Conservation (phyloP, 2,329 filamentous ascomycete species). For the Fusarium humuli region DNA sequence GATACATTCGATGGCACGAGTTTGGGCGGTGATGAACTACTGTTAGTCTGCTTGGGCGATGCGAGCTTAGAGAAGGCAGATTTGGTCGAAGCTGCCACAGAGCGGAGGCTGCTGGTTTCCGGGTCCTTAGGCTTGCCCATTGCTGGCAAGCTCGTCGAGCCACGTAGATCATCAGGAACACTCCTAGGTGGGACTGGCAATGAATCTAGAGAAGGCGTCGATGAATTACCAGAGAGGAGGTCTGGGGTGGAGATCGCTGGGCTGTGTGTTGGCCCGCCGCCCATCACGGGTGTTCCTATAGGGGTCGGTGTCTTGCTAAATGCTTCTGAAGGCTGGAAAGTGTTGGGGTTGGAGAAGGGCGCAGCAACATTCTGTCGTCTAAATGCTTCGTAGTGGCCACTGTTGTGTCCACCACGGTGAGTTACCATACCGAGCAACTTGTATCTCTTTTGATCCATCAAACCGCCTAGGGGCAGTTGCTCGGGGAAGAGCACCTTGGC, state of each 20-base stretch:
- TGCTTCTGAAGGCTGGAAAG: constrained; percentile 79
- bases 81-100: constrained; percentile 67
- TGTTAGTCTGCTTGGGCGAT: constrained; percentile 51
- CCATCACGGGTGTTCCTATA: constrained; percentile 61
- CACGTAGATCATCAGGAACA: constrained; percentile 47
- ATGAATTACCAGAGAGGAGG: constrained; percentile 53
- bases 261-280: constrained; percentile 54
- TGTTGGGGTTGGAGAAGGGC: constrained; percentile 85
- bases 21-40: constrained; percentile 34
- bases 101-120: constrained; percentile 66
- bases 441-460: constrained; percentile 83
- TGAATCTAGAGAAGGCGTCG: constrained; percentile 55
- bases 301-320: constrained; percentile 74
- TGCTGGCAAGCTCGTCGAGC: constrained; percentile 42
- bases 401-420: constrained; percentile 95
- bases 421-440: constrained; percentile 88
- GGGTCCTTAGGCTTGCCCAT: constrained; percentile 56
- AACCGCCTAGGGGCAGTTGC: constrained; percentile 81
- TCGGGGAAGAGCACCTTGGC: constrained; percentile 96
- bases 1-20: constrained; percentile 38
- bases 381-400: constrained; percentile 97
- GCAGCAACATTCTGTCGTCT: constrained; percentile 82
- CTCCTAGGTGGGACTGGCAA: constrained; percentile 48
- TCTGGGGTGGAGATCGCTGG: constrained; percentile 62
- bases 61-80: constrained; percentile 65